Evolutionary conservation across 306 rosid species (phyloP).

Genomic region (Vigna trinervia): DNA sequence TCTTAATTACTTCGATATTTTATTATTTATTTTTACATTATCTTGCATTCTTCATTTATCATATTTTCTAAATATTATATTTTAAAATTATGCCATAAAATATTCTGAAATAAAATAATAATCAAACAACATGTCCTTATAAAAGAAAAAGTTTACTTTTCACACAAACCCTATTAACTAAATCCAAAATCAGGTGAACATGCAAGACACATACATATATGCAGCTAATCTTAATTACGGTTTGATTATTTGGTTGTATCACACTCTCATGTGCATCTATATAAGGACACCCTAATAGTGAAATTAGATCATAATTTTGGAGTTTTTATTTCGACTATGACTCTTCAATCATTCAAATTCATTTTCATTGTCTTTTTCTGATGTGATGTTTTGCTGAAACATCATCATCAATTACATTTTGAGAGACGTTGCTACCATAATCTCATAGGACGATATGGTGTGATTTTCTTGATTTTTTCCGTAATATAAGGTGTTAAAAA

Average conservation of each 20-base stretch:
- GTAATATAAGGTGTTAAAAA: constrained; percentile 34
- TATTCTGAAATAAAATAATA: background rate
- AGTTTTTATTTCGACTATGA: constrained; percentile 24
- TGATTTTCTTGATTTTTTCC: constrained; percentile 39
- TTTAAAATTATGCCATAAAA: background rate
- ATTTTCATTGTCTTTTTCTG: background rate
- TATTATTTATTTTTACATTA: too few species aligned
- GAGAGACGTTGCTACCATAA: constrained; percentile 23
- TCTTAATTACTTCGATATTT: background rate
- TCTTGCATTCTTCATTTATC: too few species aligned
- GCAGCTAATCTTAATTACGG: background rate
- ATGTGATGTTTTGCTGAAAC: constrained; percentile 25
- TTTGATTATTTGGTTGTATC: background rate
- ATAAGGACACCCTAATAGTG: constrained; percentile 7
- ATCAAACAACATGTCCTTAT: too few species aligned
- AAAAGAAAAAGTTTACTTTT: too few species aligned
- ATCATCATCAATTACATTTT: constrained; percentile 29
- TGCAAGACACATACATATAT: background rate
- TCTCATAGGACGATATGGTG: constrained; percentile 35
- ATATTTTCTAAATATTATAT: too few species aligned
- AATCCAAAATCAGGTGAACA: background rate
- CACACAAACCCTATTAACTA: background rate
- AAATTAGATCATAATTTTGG: constrained; percentile 5
- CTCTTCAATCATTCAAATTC: background rate
- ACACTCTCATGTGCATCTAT: background rate